phyloP scores from a whole-genome alignment of 306 rosid species.

The Inga laurina region DNA sequence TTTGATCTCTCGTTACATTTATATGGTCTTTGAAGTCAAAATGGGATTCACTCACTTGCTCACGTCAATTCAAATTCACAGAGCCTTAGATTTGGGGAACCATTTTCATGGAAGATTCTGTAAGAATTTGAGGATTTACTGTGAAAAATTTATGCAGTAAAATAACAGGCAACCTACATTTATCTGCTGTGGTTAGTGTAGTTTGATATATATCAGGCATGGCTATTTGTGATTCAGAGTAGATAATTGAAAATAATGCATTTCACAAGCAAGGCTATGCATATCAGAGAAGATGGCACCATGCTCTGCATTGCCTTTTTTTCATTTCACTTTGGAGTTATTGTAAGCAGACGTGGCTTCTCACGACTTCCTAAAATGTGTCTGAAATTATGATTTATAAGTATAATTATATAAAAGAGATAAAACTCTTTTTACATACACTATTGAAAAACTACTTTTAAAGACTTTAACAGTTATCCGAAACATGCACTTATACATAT shows the following conservation, averaged over 20 bases:
- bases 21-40: not conserved
- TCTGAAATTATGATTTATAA: no score
- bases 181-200: constrained; percentile 5
- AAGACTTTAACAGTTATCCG: no score
- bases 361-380: no score
- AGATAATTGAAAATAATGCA: constrained; percentile 18
- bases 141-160: constrained; percentile 39
- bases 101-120: constrained; percentile 21
- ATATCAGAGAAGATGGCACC: constrained; percentile 64
- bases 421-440: no score
- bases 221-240: constrained; percentile 14
- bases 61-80: not conserved
- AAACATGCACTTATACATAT: no score
- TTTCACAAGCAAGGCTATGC: constrained; percentile 80
- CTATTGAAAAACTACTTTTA: no score
- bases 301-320: constrained; percentile 32
- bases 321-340: no score
- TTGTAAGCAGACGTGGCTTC: no score
- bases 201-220: not conserved
- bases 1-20: not conserved
- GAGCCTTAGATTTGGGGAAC: not conserved
- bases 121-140: not conserved
- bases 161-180: not conserved
- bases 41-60: not conserved
- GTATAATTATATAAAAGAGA: no score